phyloP scores from a whole-genome alignment of 805 yeast genomes.

The Pichia kluyveri region DNA sequence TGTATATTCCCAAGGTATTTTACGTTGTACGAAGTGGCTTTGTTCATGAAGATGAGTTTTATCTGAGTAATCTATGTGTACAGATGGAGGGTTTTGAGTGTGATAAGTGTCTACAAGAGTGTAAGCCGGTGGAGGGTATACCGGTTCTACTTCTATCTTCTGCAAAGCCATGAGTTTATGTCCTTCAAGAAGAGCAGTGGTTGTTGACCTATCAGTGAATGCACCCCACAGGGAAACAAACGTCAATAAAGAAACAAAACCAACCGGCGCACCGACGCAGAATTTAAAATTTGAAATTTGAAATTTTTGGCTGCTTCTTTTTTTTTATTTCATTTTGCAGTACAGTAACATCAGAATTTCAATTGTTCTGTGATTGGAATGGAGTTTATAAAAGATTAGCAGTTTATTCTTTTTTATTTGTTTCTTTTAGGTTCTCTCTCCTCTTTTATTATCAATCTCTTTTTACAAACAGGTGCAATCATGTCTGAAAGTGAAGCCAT shows the following conservation, averaged over 20 bases:
- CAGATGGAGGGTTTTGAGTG: not conserved
- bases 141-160: not conserved
- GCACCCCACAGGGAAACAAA: too few species aligned
- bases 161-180: not conserved
- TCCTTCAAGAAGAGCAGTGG: too few species aligned
- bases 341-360: not conserved
- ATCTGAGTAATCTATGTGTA: not conserved
- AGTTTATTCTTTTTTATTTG: not conserved
- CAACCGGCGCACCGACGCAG: too few species aligned
- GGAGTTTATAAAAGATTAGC: not conserved
- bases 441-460: not conserved
- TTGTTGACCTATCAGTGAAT: too few species aligned
- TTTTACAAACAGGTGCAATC: not conserved
- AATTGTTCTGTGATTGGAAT: not conserved
- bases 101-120: not conserved
- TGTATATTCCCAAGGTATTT: constrained; percentile 26
- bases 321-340: not conserved
- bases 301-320: not conserved
- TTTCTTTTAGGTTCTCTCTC: not conserved
- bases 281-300: too few species aligned
- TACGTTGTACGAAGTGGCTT: not conserved
- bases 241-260: too few species aligned
- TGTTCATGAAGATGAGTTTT: not conserved
- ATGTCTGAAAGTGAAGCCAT: constrained; percentile 19
- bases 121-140: not conserved